phyloP scores from a whole-genome alignment of 1,139 yeast genomes.

The Nadsonia commutata region DNA sequence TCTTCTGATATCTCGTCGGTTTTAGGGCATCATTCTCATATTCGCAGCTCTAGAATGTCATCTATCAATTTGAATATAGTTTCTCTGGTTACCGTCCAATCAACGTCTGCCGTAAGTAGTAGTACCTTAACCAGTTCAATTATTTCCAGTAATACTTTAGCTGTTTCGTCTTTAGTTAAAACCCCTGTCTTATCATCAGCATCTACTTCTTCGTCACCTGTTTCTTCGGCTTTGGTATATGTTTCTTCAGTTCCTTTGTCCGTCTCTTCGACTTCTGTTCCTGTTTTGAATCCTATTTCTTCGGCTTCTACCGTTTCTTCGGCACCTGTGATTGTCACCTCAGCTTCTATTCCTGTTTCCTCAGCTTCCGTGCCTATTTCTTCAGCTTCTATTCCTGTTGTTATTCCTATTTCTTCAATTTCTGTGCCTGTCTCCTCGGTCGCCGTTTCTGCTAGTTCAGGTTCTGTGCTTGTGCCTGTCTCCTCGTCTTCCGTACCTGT shows the following conservation, averaged over 20 bases:
- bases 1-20: too few species aligned
- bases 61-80: background rate
- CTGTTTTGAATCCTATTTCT: background rate
- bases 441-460: background rate
- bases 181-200: background rate
- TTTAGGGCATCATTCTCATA: too few species aligned
- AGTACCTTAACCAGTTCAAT: background rate
- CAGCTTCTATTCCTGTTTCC: background rate
- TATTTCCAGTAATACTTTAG: background rate
- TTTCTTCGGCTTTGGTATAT: background rate
- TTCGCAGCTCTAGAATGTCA: background rate
- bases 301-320: background rate
- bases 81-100: background rate
- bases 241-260: background rate
- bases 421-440: background rate
- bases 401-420: background rate
- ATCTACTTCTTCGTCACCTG: background rate
- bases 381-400: background rate
- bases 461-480: background rate
- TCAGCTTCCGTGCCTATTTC: background rate
- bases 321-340: too few species aligned
- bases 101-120: background rate
- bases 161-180: background rate
- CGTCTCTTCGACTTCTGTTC: background rate
- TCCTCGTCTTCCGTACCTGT: background rate